These are phyloP conservation scores for Epipyxis sp. DNA, from an alignment of 108 stramenopile species.

Conservation along the genomic window DNA sequence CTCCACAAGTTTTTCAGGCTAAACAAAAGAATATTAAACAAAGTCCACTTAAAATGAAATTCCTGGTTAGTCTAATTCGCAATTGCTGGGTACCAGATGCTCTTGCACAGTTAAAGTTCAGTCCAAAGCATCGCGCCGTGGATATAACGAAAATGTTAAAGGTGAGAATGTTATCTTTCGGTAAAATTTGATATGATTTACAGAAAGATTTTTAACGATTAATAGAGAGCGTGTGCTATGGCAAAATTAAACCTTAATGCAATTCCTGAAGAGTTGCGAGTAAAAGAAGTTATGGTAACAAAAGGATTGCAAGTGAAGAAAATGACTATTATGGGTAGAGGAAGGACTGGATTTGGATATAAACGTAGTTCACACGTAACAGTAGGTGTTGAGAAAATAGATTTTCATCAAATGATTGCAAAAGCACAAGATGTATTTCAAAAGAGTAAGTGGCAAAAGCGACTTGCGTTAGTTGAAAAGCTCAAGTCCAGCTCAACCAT, in stretches of 20 bases:
- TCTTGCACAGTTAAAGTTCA: constrained; percentile 25
- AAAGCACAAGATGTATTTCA: background rate
- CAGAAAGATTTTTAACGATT: background rate
- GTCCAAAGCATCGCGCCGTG: constrained; percentile 8
- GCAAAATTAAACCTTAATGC: background rate
- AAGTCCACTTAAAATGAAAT: constrained; percentile 31
- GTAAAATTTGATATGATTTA: too few species aligned
- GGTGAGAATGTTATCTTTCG: background rate
- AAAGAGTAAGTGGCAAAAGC: background rate
- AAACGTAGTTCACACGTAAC: background rate
- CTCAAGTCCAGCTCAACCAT: background rate
- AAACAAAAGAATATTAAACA: background rate
- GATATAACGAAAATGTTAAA: constrained; percentile 29
- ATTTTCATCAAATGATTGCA: constrained; percentile 8
- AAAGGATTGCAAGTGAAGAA: background rate
- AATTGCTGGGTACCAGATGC: constrained; percentile 24
- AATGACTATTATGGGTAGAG: constrained; percentile 25
- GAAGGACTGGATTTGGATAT: background rate
- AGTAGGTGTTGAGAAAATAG: background rate
- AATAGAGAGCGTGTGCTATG: background rate
- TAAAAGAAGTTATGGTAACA: constrained; percentile 2
- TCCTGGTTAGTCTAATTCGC: constrained; percentile 14
- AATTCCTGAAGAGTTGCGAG: constrained; percentile 17
- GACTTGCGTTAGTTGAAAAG: background rate
- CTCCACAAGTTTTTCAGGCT: background rate